Conservation (phyloP, 352 stramenopile species). For the Pythium aphanidermatum region DNA sequence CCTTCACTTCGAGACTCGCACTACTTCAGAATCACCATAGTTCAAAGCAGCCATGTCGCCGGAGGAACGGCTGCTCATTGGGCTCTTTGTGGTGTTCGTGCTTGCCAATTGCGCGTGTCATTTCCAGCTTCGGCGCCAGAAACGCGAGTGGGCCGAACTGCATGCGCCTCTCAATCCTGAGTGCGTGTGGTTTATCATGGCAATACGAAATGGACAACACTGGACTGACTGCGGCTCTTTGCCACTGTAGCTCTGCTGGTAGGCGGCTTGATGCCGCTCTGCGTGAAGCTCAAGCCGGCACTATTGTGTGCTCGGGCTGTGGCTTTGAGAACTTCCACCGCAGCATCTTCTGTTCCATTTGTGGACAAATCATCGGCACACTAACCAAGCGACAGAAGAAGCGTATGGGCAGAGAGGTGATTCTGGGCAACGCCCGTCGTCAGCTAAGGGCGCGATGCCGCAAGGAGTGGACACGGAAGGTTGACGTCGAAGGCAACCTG, state of each 20-base stretch:
- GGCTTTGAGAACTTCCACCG: conserved; percentile 7
- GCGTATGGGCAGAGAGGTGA: not conserved
- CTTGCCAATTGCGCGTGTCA: conserved; percentile 15
- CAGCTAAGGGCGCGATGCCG: conserved; percentile 1
- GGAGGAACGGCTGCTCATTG: conserved; percentile 11
- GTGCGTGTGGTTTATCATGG: conserved; percentile 5
- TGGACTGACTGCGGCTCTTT: not conserved
- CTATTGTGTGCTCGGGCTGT: not conserved
- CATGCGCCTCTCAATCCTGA: conserved; percentile 19
- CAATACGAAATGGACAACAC: not conserved
- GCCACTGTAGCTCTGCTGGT: not conserved
- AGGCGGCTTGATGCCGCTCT: not conserved
- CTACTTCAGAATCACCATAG: not conserved
- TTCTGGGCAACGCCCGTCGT: not conserved
- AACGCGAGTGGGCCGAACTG: conserved; percentile 20
- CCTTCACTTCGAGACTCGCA: too few species aligned
- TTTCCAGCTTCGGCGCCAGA: conserved; percentile 14
- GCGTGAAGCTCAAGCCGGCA: not conserved
- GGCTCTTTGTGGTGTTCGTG: conserved; percentile 10
- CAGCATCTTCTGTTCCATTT: conserved; percentile 12
- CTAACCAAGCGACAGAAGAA: not conserved
- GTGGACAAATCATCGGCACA: conserved; percentile 12
- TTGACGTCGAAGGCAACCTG: conserved; percentile 8
- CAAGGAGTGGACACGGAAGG: conserved; percentile 13
- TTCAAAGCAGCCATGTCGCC: conserved; percentile 7